Evolutionary conservation across 2,329 filamentous ascomycete genomes (phyloP).

Genomic region (Alternaria rosae): DNA sequence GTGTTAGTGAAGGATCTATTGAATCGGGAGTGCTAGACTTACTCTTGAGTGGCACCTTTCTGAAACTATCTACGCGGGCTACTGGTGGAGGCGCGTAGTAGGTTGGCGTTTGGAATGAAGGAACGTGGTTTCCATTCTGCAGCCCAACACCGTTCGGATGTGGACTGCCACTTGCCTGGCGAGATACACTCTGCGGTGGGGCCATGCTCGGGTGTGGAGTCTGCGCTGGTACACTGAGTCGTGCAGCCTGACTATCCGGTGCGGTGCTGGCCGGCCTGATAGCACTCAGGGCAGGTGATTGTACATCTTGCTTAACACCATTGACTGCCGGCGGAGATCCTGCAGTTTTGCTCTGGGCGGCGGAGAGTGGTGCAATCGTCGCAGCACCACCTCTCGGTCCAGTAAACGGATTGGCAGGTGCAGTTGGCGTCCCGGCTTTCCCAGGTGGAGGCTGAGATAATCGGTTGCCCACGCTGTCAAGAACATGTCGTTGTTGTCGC

Average conservation of each 20-base stretch:
- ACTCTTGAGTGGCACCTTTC: constrained; percentile 56
- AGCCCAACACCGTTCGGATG: constrained; percentile 46
- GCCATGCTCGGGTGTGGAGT: constrained; percentile 49
- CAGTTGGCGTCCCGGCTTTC: constrained; percentile 34
- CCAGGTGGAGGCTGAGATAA: constrained; percentile 39
- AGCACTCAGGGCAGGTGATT: constrained; percentile 54
- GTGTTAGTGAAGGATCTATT: constrained; percentile 25
- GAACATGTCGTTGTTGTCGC: constrained; percentile 61
- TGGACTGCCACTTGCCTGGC: constrained; percentile 53
- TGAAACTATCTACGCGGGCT: constrained; percentile 41
- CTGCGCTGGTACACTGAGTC: constrained; percentile 39
- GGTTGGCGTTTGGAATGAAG: constrained; percentile 41
- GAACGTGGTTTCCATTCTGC: constrained; percentile 29
- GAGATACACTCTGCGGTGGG: constrained; percentile 48
- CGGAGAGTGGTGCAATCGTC: constrained; percentile 29
- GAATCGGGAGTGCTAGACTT: constrained; percentile 25
- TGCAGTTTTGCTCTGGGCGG: constrained; percentile 40
- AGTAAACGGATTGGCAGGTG: constrained; percentile 38
- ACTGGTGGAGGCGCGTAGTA: constrained; percentile 41
- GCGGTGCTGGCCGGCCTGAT: constrained; percentile 48
- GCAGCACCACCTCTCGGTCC: constrained; percentile 34
- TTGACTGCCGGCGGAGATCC: constrained; percentile 42
- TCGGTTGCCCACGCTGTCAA: constrained; percentile 54
- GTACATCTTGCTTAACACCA: constrained; percentile 50
- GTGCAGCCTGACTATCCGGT: constrained; percentile 40